phyloP scores from a whole-genome alignment of 345 rosid species.

The Luvunga scandens region DNA sequence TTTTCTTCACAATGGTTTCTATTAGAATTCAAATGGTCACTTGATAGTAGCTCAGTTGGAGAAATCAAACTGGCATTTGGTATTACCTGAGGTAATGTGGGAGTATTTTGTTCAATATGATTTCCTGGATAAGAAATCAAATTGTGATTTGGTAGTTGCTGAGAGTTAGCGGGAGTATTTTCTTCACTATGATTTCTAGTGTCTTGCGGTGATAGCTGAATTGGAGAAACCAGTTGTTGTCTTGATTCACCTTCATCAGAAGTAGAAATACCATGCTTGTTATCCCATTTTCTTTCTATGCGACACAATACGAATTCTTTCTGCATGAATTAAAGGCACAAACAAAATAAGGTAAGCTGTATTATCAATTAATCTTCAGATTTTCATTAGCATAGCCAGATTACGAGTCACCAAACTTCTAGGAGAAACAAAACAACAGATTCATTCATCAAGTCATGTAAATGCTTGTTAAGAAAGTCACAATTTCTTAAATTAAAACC shows the following conservation, averaged over 20 bases:
- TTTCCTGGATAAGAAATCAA: not conserved
- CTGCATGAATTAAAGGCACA: not conserved
- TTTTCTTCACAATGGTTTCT: not conserved
- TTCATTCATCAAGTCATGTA: not conserved
- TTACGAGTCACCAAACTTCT: not conserved
- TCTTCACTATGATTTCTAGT: not conserved
- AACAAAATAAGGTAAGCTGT: not conserved
- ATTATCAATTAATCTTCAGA: not conserved
- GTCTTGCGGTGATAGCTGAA: not conserved
- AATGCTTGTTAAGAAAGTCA: not conserved
- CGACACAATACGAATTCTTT: constrained; percentile 2
- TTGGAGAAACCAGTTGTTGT: not conserved
- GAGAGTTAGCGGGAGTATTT: not conserved
- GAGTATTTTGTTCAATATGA: not conserved
- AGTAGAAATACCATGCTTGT: not conserved
- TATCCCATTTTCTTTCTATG: not conserved
- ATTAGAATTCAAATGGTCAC: not conserved
- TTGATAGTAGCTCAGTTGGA: not conserved
- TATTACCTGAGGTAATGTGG: not conserved
- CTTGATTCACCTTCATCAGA: not conserved
- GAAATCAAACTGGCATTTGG: not conserved
- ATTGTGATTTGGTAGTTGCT: not conserved
- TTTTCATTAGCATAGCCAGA: not conserved
- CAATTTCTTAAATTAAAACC: not conserved
- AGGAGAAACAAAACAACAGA: not conserved